A percentile compares a stretch with the other conserved stretches of the same genome.
Conservation (phyloP, 345 rosid genomes). For the Psidium guajava region DNA sequence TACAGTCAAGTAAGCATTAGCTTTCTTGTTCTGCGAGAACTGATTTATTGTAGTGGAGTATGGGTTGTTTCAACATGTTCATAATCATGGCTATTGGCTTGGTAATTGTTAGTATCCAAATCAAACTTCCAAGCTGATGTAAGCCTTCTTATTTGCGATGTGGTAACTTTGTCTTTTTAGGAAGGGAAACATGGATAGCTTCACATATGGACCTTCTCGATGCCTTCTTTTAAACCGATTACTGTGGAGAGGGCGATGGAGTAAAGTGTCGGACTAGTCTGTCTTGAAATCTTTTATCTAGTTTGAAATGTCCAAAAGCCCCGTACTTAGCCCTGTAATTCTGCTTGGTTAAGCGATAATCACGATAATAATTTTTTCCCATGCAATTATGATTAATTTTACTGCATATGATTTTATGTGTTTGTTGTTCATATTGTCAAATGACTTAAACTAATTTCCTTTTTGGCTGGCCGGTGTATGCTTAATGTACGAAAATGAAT, state of each 20-base stretch:
- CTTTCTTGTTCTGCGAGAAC: too few species aligned
- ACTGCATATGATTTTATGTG: background rate
- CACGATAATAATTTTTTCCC: background rate
- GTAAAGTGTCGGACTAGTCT: background rate
- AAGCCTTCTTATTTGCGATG: background rate
- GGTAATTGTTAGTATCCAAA: background rate
- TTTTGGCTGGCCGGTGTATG: conserved; percentile 49
- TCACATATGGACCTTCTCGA: background rate
- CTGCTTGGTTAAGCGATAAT: background rate
- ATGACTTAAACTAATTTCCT: background rate
- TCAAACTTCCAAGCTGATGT: background rate
- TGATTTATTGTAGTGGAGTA: too few species aligned
- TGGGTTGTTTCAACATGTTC: too few species aligned
- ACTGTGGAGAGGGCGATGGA: too few species aligned
- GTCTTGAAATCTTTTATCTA: background rate
- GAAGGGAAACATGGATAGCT: background rate
- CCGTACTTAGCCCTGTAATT: background rate
- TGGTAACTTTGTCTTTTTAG: background rate
- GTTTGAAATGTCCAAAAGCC: background rate
- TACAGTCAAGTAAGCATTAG: too few species aligned
- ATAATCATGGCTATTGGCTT: background rate
- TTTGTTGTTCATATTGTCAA: background rate
- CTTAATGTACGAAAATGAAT: conserved; percentile 67
- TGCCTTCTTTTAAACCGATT: too few species aligned
- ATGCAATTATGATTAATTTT: background rate